Conservation (phyloP, 2,329 filamentous ascomycete genomes). For the Colletotrichum ledebouriae region DNA sequence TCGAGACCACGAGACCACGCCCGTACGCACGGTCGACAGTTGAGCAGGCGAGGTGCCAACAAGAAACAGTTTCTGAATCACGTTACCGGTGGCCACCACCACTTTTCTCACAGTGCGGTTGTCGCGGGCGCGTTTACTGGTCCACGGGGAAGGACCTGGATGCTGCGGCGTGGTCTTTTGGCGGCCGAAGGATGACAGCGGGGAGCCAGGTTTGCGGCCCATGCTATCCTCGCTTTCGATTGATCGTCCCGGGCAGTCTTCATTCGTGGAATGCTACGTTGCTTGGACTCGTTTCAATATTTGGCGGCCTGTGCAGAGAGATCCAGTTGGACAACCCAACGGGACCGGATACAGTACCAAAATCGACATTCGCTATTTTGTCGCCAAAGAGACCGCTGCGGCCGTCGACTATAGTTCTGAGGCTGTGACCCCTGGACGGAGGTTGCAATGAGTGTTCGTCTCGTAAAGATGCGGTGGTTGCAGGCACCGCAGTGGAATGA, state of each 20-base stretch:
- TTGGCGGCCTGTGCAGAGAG: slow-evolving; percentile 2
- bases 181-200: slow-evolving; percentile 17
- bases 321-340: background rate
- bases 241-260: background rate
- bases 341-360: background rate
- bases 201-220: background rate
- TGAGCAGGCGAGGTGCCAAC: slow-evolving; percentile 8
- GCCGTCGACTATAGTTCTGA: too few species aligned
- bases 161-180: background rate
- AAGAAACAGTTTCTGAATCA: slow-evolving; percentile 20
- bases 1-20: slow-evolving; percentile 9
- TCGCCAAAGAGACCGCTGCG: background rate
- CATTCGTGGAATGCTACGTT: slow-evolving; percentile 29
- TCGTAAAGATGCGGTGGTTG: too few species aligned
- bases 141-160: background rate
- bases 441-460: too few species aligned
- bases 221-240: background rate
- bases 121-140: background rate
- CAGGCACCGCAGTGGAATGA: too few species aligned
- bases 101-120: slow-evolving; percentile 7
- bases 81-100: slow-evolving; percentile 2
- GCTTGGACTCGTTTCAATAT: slow-evolving; percentile 19
- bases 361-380: background rate
- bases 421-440: too few species aligned
- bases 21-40: slow-evolving; percentile 22